Percentiles rank a stretch among this genome's conserved stretches.
Evolutionary conservation across 2,329 filamentous ascomycete species (phyloP).

Genomic region (Fusarium sp.): DNA sequence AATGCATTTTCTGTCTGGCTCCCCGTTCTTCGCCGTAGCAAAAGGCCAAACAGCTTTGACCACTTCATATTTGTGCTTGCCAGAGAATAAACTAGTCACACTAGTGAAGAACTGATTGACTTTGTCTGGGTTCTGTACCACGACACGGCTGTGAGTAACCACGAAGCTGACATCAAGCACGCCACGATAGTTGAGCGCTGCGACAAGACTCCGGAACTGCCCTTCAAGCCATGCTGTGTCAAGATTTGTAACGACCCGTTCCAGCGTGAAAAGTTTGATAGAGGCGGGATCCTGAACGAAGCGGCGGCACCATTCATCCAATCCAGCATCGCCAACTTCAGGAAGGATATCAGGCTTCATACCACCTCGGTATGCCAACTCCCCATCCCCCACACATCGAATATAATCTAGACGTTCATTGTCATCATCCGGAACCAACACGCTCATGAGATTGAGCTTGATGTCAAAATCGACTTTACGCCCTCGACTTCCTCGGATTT

Average conservation of each 20-base stretch:
- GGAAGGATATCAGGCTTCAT: slow-evolving; percentile 56
- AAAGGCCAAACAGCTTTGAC: slow-evolving; percentile 69
- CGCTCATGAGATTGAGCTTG: slow-evolving; percentile 64
- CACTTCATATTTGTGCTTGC: slow-evolving; percentile 66
- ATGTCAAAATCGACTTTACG: slow-evolving; percentile 62
- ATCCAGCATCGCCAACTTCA: slow-evolving; percentile 54
- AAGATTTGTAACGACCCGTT: slow-evolving; percentile 65
- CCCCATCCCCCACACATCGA: slow-evolving; percentile 60
- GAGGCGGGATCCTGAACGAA: slow-evolving; percentile 58
- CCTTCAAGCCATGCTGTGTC: slow-evolving; percentile 67
- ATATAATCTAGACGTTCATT: slow-evolving; percentile 63
- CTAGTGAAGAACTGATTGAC: slow-evolving; percentile 66
- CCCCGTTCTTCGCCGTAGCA: slow-evolving; percentile 60
- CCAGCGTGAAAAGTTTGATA: slow-evolving; percentile 62
- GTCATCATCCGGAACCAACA: slow-evolving; percentile 61
- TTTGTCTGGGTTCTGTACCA: slow-evolving; percentile 63
- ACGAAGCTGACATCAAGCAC: slow-evolving; percentile 61
- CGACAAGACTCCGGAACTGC: slow-evolving; percentile 63
- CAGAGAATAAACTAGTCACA: slow-evolving; percentile 62
- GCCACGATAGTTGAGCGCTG: slow-evolving; percentile 62
- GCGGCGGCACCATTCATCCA: slow-evolving; percentile 62
- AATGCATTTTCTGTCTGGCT: slow-evolving; percentile 56
- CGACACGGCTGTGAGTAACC: slow-evolving; percentile 60
- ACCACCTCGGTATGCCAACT: slow-evolving; percentile 63
- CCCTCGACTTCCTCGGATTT: slow-evolving; percentile 60